These are phyloP conservation scores for Emmonsia crescens DNA, from an alignment of 2,329 filamentous ascomycete genomes.

Conservation along the genomic window DNA sequence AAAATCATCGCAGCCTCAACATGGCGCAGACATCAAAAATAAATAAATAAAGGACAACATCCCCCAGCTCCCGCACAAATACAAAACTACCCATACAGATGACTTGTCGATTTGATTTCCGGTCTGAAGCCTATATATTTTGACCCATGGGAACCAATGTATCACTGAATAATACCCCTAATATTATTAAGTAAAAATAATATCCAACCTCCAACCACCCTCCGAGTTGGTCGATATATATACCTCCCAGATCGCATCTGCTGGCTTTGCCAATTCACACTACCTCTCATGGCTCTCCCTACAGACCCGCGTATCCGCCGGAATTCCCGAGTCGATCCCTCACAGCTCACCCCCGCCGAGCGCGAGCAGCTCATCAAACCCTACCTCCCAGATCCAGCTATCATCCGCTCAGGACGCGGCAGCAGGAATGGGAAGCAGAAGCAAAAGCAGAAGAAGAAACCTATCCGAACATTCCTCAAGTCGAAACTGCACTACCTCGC, in stretches of 20 bases:
- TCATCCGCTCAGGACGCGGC: conserved; percentile 16
- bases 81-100: neutral
- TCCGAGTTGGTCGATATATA: conserved; percentile 20
- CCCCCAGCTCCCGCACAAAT: neutral
- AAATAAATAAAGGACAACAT: neutral
- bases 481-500: conserved; percentile 34
- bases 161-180: neutral
- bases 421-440: conserved; percentile 12
- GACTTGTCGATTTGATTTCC: neutral
- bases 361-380: conserved; percentile 35
- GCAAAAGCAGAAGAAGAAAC: conserved; percentile 23
- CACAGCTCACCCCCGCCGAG: conserved; percentile 15
- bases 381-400: conserved; percentile 41
- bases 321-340: neutral
- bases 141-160: neutral
- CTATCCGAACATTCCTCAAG: conserved; percentile 36
- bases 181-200: neutral
- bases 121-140: neutral
- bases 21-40: neutral
- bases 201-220: neutral
- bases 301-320: neutral
- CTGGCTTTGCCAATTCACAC: neutral
- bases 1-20: neutral
- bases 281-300: conserved; percentile 4
- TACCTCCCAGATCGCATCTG: conserved; percentile 19